Conservation (phyloP, 305 asterid genomes). For the Fraxinus baroniana region DNA sequence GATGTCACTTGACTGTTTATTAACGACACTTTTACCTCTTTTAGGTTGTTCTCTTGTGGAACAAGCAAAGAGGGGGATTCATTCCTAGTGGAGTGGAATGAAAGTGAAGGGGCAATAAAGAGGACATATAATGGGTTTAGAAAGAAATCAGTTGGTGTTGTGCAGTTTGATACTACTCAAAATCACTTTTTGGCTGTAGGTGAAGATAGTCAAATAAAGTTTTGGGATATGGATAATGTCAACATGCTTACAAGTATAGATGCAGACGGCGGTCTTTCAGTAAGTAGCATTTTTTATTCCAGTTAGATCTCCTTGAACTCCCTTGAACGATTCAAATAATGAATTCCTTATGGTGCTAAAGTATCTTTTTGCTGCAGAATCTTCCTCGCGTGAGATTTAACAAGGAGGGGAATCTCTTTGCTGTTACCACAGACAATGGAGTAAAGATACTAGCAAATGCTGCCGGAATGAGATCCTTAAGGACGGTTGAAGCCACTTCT, state of each 20-base stretch:
- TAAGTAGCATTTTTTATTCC: constrained; percentile 24
- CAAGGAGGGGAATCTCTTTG: constrained; percentile 56
- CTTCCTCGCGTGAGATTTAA: constrained; percentile 41
- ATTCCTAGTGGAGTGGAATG: constrained; percentile 86
- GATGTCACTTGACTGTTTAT: not conserved
- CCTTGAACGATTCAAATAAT: not conserved
- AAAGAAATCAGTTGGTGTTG: constrained; percentile 67
- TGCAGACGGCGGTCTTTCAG: constrained; percentile 77
- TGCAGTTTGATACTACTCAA: constrained; percentile 83
- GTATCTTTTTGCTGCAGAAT: constrained; percentile 10
- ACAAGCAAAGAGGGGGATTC: constrained; percentile 90
- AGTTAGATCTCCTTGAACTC: not conserved
- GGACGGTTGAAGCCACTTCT: constrained; percentile 56
- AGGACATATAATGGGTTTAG: constrained; percentile 74
- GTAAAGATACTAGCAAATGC: constrained; percentile 54
- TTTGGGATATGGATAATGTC: constrained; percentile 87
- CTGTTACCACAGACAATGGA: constrained; percentile 63
- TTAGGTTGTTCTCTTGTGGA: constrained; percentile 84
- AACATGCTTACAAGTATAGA: constrained; percentile 58
- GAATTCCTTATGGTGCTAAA: not conserved
- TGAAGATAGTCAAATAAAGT: constrained; percentile 75
- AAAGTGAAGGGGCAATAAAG: constrained; percentile 89
- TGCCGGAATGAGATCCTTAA: constrained; percentile 68
- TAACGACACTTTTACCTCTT: not conserved
- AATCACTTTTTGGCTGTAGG: constrained; percentile 88